A percentile compares a stretch with the other conserved stretches of the same genome.
These are phyloP conservation scores for Geranium incanum DNA, from an alignment of 441 rosid genomes.

Conservation along the genomic window DNA sequence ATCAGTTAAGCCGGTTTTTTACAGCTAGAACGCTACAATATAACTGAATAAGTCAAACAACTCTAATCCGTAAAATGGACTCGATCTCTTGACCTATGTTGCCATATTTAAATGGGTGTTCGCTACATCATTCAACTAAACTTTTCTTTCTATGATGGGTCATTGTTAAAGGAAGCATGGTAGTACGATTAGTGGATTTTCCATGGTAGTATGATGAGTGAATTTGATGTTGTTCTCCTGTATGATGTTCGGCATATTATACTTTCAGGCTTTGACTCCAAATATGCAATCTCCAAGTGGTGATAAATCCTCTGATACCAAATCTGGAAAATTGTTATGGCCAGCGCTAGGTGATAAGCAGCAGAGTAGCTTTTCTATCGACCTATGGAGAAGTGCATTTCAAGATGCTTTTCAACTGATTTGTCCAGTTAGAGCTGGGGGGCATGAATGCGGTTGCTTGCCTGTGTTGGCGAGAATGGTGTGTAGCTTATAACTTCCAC, in stretches of 20 bases:
- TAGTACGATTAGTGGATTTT: not conserved
- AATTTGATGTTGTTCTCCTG: constrained; percentile 3
- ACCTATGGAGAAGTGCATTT: constrained; percentile 88
- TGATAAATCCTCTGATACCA: constrained; percentile 40
- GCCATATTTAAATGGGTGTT: not conserved
- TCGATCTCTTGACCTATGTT: not conserved
- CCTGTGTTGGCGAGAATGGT: constrained; percentile 77
- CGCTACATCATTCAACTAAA: not conserved
- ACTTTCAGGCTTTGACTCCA: constrained; percentile 74
- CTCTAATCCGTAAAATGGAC: not conserved
- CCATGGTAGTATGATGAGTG: not conserved
- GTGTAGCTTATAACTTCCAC: constrained; percentile 15
- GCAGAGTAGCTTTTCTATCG: constrained; percentile 65
- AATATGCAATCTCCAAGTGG: constrained; percentile 65
- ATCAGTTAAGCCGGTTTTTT: not conserved
- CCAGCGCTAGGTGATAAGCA: constrained; percentile 38
- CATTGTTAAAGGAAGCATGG: not conserved
- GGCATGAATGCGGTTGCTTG: constrained; percentile 93
- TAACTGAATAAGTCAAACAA: not conserved
- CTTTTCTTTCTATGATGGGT: not conserved
- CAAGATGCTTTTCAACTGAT: constrained; percentile 88
- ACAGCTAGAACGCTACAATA: not conserved
- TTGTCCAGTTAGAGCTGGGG: constrained; percentile 91
- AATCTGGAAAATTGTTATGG: constrained; percentile 33
- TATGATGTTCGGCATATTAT: constrained; percentile 1